A percentile compares a stretch with the other conserved stretches of the same genome.
Conservation (phyloP, 352 stramenopile genomes). For the Phytophthora hybrid region DNA sequence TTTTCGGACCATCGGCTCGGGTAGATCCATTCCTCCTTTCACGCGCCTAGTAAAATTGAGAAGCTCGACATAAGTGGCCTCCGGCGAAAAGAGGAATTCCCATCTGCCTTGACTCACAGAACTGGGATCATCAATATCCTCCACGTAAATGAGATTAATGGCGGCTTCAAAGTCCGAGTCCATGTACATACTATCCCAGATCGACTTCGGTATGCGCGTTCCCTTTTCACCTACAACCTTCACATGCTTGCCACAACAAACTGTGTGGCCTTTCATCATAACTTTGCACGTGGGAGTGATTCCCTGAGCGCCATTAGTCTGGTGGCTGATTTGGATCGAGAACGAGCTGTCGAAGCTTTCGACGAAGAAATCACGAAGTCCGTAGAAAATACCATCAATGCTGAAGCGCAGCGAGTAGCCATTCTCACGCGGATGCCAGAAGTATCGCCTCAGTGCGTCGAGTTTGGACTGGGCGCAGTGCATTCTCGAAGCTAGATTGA, state of each 20-base stretch:
- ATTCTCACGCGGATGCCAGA: constrained; percentile 79
- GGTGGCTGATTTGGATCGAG: constrained; percentile 70
- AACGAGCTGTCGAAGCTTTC: constrained; percentile 71
- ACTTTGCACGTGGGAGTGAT: constrained; percentile 78
- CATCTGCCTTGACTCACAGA: constrained; percentile 54
- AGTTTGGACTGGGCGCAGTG: constrained; percentile 75
- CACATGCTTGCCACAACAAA: constrained; percentile 76
- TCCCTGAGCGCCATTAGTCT: constrained; percentile 70
- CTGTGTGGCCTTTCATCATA: constrained; percentile 64
- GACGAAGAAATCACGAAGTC: constrained; percentile 74
- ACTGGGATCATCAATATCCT: constrained; percentile 52
- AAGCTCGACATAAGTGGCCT: constrained; percentile 71
- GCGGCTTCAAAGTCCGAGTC: constrained; percentile 71
- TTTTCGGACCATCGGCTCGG: constrained; percentile 75
- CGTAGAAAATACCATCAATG: constrained; percentile 84
- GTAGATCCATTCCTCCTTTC: constrained; percentile 74
- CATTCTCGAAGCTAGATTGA: constrained; percentile 66
- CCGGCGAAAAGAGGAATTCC: constrained; percentile 68
- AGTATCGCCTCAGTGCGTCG: constrained; percentile 69
- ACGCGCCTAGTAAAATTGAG: constrained; percentile 73
- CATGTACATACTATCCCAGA: constrained; percentile 85
- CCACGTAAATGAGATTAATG: constrained; percentile 72
- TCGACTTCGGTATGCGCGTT: constrained; percentile 77
- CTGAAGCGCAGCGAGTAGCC: constrained; percentile 81
- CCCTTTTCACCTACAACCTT: constrained; percentile 83